These are phyloP conservation scores for Cadophora sp. DNA, from an alignment of 2,329 filamentous ascomycete genomes.

Conservation along the genomic window DNA sequence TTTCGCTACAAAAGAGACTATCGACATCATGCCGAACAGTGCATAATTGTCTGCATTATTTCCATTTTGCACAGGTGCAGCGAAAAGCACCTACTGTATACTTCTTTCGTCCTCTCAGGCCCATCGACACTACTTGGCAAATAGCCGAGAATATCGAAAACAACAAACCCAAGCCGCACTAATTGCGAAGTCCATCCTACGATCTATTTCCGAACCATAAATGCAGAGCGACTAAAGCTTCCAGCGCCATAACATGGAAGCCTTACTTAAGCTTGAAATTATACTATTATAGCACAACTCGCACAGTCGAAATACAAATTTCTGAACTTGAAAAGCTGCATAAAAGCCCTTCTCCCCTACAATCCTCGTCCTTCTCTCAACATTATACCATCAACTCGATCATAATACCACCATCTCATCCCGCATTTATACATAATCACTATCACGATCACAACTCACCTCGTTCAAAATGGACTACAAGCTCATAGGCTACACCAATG, in stretches of 20 bases:
- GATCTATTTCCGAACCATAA: background rate
- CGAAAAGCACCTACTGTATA: no score
- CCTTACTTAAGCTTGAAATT: no score
- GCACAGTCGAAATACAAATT: background rate
- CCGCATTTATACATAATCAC: background rate
- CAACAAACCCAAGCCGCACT: background rate
- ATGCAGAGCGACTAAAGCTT: no score
- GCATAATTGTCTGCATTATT: no score
- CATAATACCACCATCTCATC: background rate
- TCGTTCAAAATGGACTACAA: background rate
- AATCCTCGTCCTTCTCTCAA: background rate
- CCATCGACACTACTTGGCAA: no score
- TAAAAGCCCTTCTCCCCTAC: background rate
- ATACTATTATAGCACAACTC: background rate
- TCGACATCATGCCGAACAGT: no score
- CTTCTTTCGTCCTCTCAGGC: no score
- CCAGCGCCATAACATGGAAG: no score
- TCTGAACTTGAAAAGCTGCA: background rate
- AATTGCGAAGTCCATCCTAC: background rate
- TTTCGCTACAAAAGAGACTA: no score
- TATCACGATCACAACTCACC: background rate
- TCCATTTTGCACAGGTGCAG: no score
- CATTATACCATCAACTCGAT: background rate
- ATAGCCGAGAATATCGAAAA: background rate
- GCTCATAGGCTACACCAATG: background rate